phyloP scores from a whole-genome alignment of 2,329 filamentous ascomycete genomes.

The Xylaria sp. region DNA sequence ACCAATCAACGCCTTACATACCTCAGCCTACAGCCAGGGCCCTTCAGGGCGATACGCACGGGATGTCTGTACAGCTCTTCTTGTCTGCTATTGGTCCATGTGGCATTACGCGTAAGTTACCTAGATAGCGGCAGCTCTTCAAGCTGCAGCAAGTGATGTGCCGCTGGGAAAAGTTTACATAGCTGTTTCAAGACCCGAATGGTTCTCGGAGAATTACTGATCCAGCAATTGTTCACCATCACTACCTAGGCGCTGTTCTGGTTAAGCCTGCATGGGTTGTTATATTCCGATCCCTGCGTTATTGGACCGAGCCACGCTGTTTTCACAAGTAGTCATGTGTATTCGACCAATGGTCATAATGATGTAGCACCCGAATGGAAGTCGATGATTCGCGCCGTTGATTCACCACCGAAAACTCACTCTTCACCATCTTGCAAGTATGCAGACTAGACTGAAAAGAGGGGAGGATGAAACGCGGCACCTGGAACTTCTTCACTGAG shows the following conservation, averaged over 20 bases:
- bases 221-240: neutral
- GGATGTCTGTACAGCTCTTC: slow-evolving; percentile 26
- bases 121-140: slow-evolving; percentile 9
- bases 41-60: slow-evolving; percentile 36
- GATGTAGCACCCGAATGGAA: slow-evolving; percentile 2
- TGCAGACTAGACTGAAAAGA: neutral
- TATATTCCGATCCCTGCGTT: slow-evolving; percentile 4
- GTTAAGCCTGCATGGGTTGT: slow-evolving; percentile 9
- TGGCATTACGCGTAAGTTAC: slow-evolving; percentile 15
- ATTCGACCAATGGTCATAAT: slow-evolving; percentile 9
- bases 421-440: slow-evolving; percentile 5
- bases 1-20: slow-evolving; percentile 41
- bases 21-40: slow-evolving; percentile 36
- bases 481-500: slow-evolving; percentile 9
- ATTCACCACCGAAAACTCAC: slow-evolving; percentile 5
- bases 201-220: slow-evolving; percentile 6
- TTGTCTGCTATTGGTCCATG: slow-evolving; percentile 40
- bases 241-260: slow-evolving; percentile 12
- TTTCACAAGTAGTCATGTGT: slow-evolving; percentile 1
- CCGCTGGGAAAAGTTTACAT: neutral
- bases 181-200: neutral
- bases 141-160: slow-evolving; percentile 31
- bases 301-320: neutral
- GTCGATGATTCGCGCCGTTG: slow-evolving; percentile 16
- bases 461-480: slow-evolving; percentile 26